Percentiles rank a stretch among this genome's conserved stretches.
These are phyloP conservation scores for Pestalotiopsis sp. DNA, from an alignment of 2,329 filamentous ascomycete species.

Conservation along the genomic window DNA sequence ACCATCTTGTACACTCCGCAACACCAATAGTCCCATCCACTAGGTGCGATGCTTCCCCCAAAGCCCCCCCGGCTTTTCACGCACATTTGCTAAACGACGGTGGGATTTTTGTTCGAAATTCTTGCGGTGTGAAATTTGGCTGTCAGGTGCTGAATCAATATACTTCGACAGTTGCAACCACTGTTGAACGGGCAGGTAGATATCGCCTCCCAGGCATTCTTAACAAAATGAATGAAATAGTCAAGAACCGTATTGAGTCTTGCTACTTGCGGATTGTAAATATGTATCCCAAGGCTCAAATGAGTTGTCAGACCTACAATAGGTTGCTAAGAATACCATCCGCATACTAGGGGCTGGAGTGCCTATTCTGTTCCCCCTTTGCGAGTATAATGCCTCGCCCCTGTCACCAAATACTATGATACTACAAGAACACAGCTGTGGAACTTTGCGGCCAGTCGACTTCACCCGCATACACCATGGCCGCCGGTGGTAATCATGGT, in stretches of 20 bases:
- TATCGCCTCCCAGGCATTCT: no score
- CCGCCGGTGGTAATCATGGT: neutral
- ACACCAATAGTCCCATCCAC: neutral
- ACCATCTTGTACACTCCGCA: neutral
- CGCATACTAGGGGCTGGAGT: neutral
- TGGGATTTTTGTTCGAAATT: neutral
- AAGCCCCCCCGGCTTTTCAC: neutral
- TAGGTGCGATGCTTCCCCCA: neutral
- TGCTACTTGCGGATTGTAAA: no score
- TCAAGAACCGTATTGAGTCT: no score
- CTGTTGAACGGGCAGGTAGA: neutral
- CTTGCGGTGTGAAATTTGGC: neutral
- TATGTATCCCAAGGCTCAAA: no score
- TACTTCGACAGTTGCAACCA: neutral
- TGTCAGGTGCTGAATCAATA: neutral
- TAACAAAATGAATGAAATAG: no score
- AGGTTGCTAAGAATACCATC: neutral
- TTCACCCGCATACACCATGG: neutral
- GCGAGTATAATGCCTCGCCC: neutral
- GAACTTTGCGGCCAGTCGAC: neutral
- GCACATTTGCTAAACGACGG: neutral
- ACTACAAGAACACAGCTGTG: neutral
- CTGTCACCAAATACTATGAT: neutral
- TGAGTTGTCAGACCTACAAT: neutral
- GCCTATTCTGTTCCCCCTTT: neutral